phyloP scores from a whole-genome alignment of 2,329 filamentous ascomycete species.

The Anthostomella pinea region DNA sequence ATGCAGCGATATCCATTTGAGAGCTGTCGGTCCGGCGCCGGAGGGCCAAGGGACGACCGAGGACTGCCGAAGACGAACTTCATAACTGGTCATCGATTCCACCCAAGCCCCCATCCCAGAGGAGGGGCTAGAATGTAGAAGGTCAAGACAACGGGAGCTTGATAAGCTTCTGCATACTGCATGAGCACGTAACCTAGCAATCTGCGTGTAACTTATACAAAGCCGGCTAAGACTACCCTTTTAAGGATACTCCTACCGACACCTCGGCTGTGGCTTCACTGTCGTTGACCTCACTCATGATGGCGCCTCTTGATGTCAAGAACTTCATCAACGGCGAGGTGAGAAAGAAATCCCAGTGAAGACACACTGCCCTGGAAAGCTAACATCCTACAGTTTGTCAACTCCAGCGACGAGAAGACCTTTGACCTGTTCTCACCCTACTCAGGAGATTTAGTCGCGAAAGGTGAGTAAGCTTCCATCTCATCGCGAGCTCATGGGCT shows the following conservation, averaged over 20 bases:
- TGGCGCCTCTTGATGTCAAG: constrained; percentile 13
- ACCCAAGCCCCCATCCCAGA: too few species aligned
- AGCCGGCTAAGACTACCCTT: neutral
- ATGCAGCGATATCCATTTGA: too few species aligned
- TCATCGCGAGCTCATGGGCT: neutral
- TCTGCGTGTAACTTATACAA: too few species aligned
- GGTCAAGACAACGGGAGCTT: too few species aligned
- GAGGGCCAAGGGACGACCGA: too few species aligned
- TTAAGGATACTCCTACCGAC: neutral
- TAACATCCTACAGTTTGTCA: constrained; percentile 7
- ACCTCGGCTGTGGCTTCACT: neutral
- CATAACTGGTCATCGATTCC: too few species aligned
- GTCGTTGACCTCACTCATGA: neutral
- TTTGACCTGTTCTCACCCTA: constrained; percentile 18
- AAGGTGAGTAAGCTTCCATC: constrained; percentile 3
- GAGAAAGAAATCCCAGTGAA: neutral
- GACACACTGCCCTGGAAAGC: neutral
- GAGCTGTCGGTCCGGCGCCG: too few species aligned
- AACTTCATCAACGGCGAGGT: constrained; percentile 19
- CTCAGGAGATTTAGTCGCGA: constrained; percentile 13
- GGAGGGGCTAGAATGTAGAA: too few species aligned
- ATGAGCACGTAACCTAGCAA: too few species aligned
- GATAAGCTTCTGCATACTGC: too few species aligned
- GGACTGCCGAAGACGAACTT: too few species aligned
- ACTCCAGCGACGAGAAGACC: constrained; percentile 13